Percentiles rank a stretch among this genome's conserved stretches.
Evolutionary conservation across 1,284 basidiomycete species (phyloP).

Genomic region (Tilletia walkeri): DNA sequence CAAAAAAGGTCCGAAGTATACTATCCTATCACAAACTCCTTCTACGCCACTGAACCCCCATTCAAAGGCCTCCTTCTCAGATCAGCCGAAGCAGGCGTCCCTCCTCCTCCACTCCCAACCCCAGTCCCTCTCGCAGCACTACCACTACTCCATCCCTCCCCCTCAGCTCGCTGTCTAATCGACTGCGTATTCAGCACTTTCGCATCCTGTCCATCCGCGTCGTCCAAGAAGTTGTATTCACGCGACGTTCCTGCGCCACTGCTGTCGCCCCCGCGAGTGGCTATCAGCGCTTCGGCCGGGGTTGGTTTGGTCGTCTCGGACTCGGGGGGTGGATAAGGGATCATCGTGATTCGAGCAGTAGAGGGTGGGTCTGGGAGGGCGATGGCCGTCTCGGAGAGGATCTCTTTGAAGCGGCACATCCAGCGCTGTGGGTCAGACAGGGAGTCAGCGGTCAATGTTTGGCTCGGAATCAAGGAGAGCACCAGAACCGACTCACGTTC

Average conservation of each 20-base stretch:
- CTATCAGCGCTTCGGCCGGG: not conserved
- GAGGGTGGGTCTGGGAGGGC: slow-evolving; percentile 59
- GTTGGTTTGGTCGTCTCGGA: slow-evolving; percentile 11
- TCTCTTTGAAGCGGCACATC: slow-evolving; percentile 4
- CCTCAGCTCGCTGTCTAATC: not conserved
- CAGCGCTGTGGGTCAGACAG: not conserved
- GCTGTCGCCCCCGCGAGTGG: not conserved
- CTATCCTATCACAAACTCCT: too few relatives aligned
- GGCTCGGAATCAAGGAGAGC: not conserved
- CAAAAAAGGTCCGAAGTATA: too few relatives aligned
- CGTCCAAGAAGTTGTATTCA: slow-evolving; percentile 13
- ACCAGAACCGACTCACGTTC: not conserved
- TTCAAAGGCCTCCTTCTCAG: not conserved
- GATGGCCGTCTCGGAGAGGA: not conserved
- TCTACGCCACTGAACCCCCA: not conserved
- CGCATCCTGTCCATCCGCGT: not conserved
- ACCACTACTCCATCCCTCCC: not conserved
- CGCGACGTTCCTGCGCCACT: not conserved
- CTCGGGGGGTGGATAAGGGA: slow-evolving; percentile 32
- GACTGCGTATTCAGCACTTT: slow-evolving; percentile 2
- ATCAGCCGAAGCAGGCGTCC: not conserved
- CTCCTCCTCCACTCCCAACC: not conserved
- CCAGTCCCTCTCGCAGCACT: not conserved
- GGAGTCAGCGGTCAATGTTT: not conserved
- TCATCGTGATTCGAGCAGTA: slow-evolving; percentile 26